These are phyloP conservation scores for Fragilariopsis cylindrus DNA, from an alignment of 108 stramenopile genomes.

Conservation along the genomic window DNA sequence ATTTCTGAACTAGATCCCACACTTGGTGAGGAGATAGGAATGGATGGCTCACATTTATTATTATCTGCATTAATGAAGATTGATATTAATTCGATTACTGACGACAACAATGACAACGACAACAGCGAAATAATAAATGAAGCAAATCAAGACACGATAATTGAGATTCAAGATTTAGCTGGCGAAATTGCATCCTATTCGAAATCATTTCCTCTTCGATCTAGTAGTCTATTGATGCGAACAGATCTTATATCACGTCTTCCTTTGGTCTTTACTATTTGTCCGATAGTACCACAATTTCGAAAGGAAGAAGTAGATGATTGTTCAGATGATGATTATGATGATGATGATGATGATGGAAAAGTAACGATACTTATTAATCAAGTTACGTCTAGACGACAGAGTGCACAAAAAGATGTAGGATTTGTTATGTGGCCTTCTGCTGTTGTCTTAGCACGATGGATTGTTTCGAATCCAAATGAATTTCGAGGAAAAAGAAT, in stretches of 20 bases:
- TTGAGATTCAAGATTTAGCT: conserved; percentile 74
- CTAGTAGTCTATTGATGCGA: conserved; percentile 45
- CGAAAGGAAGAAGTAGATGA: background rate
- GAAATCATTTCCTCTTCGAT: conserved; percentile 38
- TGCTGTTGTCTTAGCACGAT: conserved; percentile 72
- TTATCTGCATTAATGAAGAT: conserved; percentile 43
- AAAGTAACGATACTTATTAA: conserved; percentile 56
- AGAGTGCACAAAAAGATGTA: conserved; percentile 79
- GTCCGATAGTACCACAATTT: conserved; percentile 10
- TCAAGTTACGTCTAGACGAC: conserved; percentile 64
- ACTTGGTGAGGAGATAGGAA: conserved; percentile 64
- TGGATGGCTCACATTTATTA: conserved; percentile 52
- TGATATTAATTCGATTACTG: conserved; percentile 21
- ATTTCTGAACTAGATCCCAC: conserved; percentile 51
- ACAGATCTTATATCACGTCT: conserved; percentile 60
- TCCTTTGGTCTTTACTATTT: conserved; percentile 55
- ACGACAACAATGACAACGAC: conserved; percentile 1
- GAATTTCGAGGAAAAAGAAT: conserved; percentile 23
- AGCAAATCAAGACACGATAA: conserved; percentile 61
- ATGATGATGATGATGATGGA: background rate
- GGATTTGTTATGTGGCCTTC: conserved; percentile 91
- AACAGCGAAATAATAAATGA: conserved; percentile 21
- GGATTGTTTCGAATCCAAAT: conserved; percentile 55
- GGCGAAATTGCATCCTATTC: conserved; percentile 57
- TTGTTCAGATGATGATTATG: background rate